Base-by-base conservation (phyloP, 2,329 filamentous ascomycete genomes). In the Talaromyces sp. region DNA sequence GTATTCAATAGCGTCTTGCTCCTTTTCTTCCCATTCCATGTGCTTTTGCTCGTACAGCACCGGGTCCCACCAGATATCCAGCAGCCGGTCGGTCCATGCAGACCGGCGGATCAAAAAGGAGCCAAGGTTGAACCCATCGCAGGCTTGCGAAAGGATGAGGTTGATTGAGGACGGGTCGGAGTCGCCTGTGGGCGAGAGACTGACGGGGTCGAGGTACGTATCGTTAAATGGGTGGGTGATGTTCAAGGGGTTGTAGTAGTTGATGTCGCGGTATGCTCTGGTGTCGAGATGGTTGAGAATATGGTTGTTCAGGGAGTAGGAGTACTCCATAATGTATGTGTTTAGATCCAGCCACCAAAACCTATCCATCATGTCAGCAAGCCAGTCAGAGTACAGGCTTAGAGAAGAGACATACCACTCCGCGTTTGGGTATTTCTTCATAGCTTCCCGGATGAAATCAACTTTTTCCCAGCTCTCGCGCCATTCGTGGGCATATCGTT, bases 281-380 rank as follows among this genome's bases (percentile, higher is more conserved):
- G 84, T 80, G 56, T 82, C 80, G 54, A 99, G 83, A 63, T 90
- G 77, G 74, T 92, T 86, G 81, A 99, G 97, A 68, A 99, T 85
- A 75, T 99, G 93, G 50, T 83, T 82, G 73, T 97, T 92, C 21
- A 99, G 83, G 10, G 93, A 96, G 75, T 92, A 91, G 21, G 86
- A 88, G 3, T 92, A 91, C 72, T 99, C 94, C 94, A 99, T 99
- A 74, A 99, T 88, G 77, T 93, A 95, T 3, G 94, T 99, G 78
- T 96, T 96, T 43, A 97, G 85, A 74, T 99, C 94, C 61, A 99
- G 82, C 93, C 94, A 99, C 94, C 94, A 99, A 70, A 99, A 94
- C 92, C 92, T 96, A 46, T 21, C 27, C 27, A 21, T 3, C 58
- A 65, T 61, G 67, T 65, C 61, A 55, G 57, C 38, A 51, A 41